Percentiles rank a stretch among this genome's conserved stretches.
Conservation (phyloP, 1,284 basidiomycete genomes). For the Xanthoconium separans region DNA sequence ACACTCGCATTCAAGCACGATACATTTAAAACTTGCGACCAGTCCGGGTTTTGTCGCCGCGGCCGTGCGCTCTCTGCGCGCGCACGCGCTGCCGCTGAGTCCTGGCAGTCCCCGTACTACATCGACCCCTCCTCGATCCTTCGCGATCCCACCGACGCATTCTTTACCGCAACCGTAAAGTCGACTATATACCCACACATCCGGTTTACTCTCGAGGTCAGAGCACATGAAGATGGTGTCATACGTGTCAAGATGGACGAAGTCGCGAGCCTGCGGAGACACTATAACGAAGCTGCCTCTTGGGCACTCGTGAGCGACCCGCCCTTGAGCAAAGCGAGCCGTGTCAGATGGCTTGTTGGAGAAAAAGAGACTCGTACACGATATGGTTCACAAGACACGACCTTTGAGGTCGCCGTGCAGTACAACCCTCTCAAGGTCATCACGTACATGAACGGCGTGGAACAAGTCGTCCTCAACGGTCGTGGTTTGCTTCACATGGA, state of each 20-base stretch:
- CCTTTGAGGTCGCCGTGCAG: conserved; percentile 65
- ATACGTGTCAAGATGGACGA: conserved; percentile 87
- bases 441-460: conserved; percentile 70
- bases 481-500: conserved; percentile 95
- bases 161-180: conserved; percentile 69
- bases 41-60: conserved; percentile 88
- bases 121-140: conserved; percentile 56
- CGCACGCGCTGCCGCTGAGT: conserved; percentile 51
- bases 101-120: conserved; percentile 85
- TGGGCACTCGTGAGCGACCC: conserved; percentile 84
- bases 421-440: conserved; percentile 76
- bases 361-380: conserved; percentile 59
- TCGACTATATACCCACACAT: conserved; percentile 82
- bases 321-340: conserved; percentile 39
- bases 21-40: conserved; percentile 90
- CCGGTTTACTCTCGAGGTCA: conserved; percentile 76
- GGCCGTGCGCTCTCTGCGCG: conserved; percentile 78
- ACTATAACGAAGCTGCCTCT: conserved; percentile 86
- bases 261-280: conserved; percentile 68
- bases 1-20: conserved; percentile 63
- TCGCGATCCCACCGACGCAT: conserved; percentile 53
- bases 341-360: conserved; percentile 60
- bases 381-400: conserved; percentile 56
- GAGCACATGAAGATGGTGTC: conserved; percentile 82
- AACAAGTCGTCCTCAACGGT: conserved; percentile 89